Percentiles rank a stretch among this genome's conserved stretches.
phyloP scores from a whole-genome alignment of 169 alveolate genomes.

The Plasmodium coatneyi region DNA sequence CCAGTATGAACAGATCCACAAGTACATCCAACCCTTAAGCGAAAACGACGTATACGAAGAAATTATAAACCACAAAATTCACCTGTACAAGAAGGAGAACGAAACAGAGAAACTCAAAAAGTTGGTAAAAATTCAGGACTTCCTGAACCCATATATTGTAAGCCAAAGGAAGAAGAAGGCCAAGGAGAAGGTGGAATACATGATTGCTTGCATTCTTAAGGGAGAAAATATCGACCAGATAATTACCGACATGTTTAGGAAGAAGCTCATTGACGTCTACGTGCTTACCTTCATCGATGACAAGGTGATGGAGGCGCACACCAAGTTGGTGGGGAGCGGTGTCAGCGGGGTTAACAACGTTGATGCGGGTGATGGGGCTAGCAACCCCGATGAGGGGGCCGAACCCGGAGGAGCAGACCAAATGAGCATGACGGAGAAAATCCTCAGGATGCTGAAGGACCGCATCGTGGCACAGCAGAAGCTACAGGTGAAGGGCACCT shows the following conservation, averaged over 20 bases:
- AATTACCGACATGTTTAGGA: slow-evolving; percentile 49
- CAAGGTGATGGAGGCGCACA: slow-evolving; percentile 66
- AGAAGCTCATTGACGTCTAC: slow-evolving; percentile 43
- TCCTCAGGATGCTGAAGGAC: slow-evolving; percentile 54
- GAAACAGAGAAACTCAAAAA: slow-evolving; percentile 52
- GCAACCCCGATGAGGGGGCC: neutral
- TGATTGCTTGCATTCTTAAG: slow-evolving; percentile 35
- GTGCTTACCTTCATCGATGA: slow-evolving; percentile 71
- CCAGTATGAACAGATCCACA: slow-evolving; percentile 30
- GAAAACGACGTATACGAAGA: slow-evolving; percentile 75
- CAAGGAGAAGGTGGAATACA: slow-evolving; percentile 59
- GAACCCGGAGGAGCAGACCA: neutral
- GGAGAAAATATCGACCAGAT: slow-evolving; percentile 49
- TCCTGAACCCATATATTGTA: slow-evolving; percentile 62
- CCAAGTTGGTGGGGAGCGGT: slow-evolving; percentile 1
- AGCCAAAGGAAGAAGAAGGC: slow-evolving; percentile 69
- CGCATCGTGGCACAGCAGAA: slow-evolving; percentile 71
- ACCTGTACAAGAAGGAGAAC: slow-evolving; percentile 50
- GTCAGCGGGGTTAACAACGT: neutral
- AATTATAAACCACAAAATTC: slow-evolving; percentile 64
- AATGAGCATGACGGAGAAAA: slow-evolving; percentile 67
- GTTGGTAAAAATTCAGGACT: slow-evolving; percentile 42
- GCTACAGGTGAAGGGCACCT: slow-evolving; percentile 63
- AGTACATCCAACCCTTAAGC: slow-evolving; percentile 30
- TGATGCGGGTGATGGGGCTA: too few species aligned